Evolutionary conservation across 345 rosid genomes (phyloP), one percentile per base, ranked within the genome.

Genomic region (Microthlaspi erraticum): DNA sequence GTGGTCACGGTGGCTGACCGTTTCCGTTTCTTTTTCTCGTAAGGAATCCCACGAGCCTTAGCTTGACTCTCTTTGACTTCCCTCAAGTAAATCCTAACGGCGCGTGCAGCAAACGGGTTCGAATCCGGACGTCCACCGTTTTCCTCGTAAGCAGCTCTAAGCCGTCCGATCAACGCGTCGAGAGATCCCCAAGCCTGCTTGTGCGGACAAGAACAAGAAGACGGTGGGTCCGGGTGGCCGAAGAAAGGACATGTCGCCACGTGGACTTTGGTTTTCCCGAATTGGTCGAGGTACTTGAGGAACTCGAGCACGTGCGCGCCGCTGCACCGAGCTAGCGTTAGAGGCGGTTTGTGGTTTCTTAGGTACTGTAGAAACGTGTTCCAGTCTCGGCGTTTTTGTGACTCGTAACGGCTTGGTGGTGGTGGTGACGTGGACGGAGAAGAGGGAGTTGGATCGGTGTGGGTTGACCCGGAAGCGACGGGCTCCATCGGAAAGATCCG

Each of bases 181-280:
- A 87, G 86, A 76, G 89, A 85, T 8, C 92, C 92, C 89, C 92
- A 85, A 26, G 92, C 92, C 61, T 87, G 92, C 39, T 79, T 87
- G 38, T 83, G 77, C 10, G 92, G 89, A 60, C 92, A 87, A 36
- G 85, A 66, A 32, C 92, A 87, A 2, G 92, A 84, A 37, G 83
- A 78, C 2, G 89, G 86, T 29, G 88, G 89, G 66, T 72, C 82
- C 23, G 87, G 81, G 36, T 83, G 83, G 1, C 89, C 89, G 39
- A 82, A 87, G 71, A 78, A 83, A 5, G 86, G 89, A 65, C 89
- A 85, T 0, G 78, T 80, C 0, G 71, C 3, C 50, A 77, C 54
- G 80, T 87, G 92, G 53, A 87, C 92, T 71, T 87, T 87, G 5
- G 92, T 87, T 72, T 87, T 87, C 13, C 92, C 92, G 54, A 87